Conservation (phyloP, 495 filamentous ascomycete species). For the Hypoxylon crocopeplum region DNA sequence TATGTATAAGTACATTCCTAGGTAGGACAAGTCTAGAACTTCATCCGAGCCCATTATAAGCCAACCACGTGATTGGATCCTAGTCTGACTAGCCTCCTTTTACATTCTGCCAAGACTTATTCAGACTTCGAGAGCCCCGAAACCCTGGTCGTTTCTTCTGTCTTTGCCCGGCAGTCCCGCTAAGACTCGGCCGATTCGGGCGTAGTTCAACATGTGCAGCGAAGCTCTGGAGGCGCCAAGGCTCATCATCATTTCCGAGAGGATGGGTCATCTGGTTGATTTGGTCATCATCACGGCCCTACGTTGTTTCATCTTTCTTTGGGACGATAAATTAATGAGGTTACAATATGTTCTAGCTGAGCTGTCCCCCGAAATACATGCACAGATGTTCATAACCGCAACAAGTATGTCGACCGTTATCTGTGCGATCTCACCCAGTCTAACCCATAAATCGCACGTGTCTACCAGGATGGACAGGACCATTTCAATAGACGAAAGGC, state of each 20-base stretch:
- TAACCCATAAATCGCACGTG: neutral
- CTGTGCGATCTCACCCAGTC: neutral
- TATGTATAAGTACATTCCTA: slow-evolving; percentile 24
- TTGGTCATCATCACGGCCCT: slow-evolving; percentile 8
- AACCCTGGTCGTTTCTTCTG: neutral
- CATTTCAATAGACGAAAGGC: neutral
- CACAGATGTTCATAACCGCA: slow-evolving; percentile 11
- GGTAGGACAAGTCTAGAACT: slow-evolving; percentile 36
- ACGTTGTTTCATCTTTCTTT: slow-evolving; percentile 23
- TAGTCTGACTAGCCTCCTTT: neutral
- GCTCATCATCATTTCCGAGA: slow-evolving; percentile 38
- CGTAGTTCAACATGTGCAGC: slow-evolving; percentile 5
- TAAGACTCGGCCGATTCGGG: slow-evolving; percentile 37
- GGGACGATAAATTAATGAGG: slow-evolving; percentile 26
- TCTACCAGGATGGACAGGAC: slow-evolving; percentile 1
- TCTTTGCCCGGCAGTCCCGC: slow-evolving; percentile 19
- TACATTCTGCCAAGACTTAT: no score
- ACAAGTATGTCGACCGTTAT: slow-evolving; percentile 8
- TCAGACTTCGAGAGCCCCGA: no score
- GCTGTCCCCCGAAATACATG: neutral
- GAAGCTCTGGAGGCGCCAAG: slow-evolving; percentile 28
- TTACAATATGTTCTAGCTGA: slow-evolving; percentile 17
- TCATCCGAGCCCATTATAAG: slow-evolving; percentile 21
- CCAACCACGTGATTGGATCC: slow-evolving; percentile 29
- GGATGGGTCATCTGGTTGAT: slow-evolving; percentile 23